Conservation (phyloP, 2,329 filamentous ascomycete species). For the Aspergillus bombycis region DNA sequence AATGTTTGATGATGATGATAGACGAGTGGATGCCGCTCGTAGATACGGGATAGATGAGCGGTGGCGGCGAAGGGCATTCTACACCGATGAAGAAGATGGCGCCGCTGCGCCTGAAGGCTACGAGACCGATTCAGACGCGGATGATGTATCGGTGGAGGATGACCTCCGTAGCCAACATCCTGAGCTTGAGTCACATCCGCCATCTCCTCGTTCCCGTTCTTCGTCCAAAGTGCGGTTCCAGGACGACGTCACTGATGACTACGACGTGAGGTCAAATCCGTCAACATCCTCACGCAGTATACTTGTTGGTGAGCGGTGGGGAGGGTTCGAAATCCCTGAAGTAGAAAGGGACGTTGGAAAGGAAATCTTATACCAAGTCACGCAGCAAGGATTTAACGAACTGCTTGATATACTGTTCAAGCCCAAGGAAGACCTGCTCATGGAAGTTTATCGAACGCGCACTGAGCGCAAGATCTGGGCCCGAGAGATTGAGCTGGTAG, state of each 20-base stretch:
- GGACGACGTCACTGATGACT: slow-evolving; percentile 67
- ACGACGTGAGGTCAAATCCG: slow-evolving; percentile 70
- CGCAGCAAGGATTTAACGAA: slow-evolving; percentile 91
- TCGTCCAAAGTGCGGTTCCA: slow-evolving; percentile 80
- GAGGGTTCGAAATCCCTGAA: slow-evolving; percentile 76
- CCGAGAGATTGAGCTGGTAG: slow-evolving; percentile 45
- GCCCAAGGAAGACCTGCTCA: slow-evolving; percentile 73
- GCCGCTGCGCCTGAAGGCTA: slow-evolving; percentile 66
- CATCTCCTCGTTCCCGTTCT: slow-evolving; percentile 66
- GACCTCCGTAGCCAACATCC: slow-evolving; percentile 49
- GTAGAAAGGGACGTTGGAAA: slow-evolving; percentile 81
- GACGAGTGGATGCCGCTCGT: slow-evolving; percentile 41
- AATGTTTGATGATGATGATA: slow-evolving; percentile 43
- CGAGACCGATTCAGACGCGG: slow-evolving; percentile 42
- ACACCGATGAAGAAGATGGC: slow-evolving; percentile 84
- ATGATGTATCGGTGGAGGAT: slow-evolving; percentile 56
- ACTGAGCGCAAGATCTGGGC: slow-evolving; percentile 61
- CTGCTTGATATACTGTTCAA: slow-evolving; percentile 86
- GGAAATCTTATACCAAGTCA: slow-evolving; percentile 88
- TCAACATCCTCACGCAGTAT: slow-evolving; percentile 73
- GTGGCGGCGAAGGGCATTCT: slow-evolving; percentile 78
- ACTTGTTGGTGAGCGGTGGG: slow-evolving; percentile 70
- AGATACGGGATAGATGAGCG: slow-evolving; percentile 63
- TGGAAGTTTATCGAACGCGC: slow-evolving; percentile 67
- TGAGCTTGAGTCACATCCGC: slow-evolving; percentile 39